Evolutionary conservation across 495 filamentous ascomycete species (phyloP).

Genomic region (Penicillium pancosmium): DNA sequence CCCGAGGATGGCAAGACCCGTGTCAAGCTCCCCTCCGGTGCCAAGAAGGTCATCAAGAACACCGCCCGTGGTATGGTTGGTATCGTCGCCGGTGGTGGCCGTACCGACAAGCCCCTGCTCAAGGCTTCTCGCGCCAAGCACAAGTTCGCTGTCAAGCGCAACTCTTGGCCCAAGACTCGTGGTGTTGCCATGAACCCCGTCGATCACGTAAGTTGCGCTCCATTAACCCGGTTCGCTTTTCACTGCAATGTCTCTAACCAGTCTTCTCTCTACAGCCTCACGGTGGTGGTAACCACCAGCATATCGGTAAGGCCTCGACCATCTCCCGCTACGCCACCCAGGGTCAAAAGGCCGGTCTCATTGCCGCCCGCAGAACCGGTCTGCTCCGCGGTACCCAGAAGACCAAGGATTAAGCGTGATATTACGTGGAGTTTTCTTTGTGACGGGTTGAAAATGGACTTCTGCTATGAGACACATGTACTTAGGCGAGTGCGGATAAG

Average conservation of each 20-base stretch:
- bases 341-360: conserved; percentile 99
- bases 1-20: conserved; percentile 98
- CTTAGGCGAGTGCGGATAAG: conserved; percentile 52
- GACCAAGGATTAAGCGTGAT: conserved; percentile 76
- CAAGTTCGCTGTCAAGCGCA: conserved; percentile 99
- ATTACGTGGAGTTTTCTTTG: conserved; percentile 50
- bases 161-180: conserved; percentile 99
- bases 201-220: conserved; percentile 73
- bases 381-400: conserved; percentile 99
- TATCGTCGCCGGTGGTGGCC: conserved; percentile 98
- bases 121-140: conserved; percentile 99
- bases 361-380: conserved; percentile 98
- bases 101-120: conserved; percentile 98
- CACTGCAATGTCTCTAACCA: conserved; percentile 32
- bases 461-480: conserved; percentile 56
- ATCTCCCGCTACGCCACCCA: conserved; percentile 96
- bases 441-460: conserved; percentile 55
- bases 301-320: conserved; percentile 99
- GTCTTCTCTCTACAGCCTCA: conserved; percentile 66
- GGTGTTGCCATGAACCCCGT: conserved; percentile 99
- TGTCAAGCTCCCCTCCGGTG: conserved; percentile 97
- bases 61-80: conserved; percentile 95
- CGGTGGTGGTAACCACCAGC: conserved; percentile 99
- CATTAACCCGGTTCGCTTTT: background rate
- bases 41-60: conserved; percentile 98